Base-by-base conservation (phyloP, 345 rosid genomes). In the Erucastrum elatum region DNA sequence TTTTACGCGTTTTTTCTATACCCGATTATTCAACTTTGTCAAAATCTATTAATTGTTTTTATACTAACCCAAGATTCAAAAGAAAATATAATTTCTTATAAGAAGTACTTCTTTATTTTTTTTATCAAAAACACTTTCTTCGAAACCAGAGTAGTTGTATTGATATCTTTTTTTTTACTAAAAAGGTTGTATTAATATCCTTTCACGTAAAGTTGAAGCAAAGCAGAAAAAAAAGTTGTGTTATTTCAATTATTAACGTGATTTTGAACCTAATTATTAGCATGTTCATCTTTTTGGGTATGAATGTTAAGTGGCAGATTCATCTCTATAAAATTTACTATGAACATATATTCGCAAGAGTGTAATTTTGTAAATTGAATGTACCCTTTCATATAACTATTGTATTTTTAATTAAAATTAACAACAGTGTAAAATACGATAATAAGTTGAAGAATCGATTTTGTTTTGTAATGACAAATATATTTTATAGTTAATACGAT, bases 1-100 rank as follows among this genome's bases (percentile, higher is more conserved):
- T 37, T 59, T 37, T 37, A 62, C 61, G 76, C 61, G 76, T 72
- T 72, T 69, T 69, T 33, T 2, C n/a, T 58, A 26, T 60, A 25
- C 25, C 64, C 5, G 9, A 7, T 60, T 60, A 39, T 4, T 17
- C 33, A 2, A 27, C 10, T 60, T 21, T 9, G 35, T 55, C 33
- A 17, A 58, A 8, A 17, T 56, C 25, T 7, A 7, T 55, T 4
- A 55, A 51, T n/a, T 51, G 4, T 15, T 26, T 4, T 2, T 67
- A 44, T 44, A 15, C 3, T 69, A 30, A 30, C 1, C 71, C 35
- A 12, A 25, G 1, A 51, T 15, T 31, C 51, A 31, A 34, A 16
- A 56, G 29, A 35, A 34, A 21, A 56, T 35, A 13, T 71, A 29
- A 6, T n/a, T n/a, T n/a, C n/a, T 44, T 2, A n/a, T 2, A 2